Evolutionary conservation across 2,329 filamentous ascomycete species (phyloP), one percentile per base, ranked within the genome.

Genomic region (Metarhizium humberi): DNA sequence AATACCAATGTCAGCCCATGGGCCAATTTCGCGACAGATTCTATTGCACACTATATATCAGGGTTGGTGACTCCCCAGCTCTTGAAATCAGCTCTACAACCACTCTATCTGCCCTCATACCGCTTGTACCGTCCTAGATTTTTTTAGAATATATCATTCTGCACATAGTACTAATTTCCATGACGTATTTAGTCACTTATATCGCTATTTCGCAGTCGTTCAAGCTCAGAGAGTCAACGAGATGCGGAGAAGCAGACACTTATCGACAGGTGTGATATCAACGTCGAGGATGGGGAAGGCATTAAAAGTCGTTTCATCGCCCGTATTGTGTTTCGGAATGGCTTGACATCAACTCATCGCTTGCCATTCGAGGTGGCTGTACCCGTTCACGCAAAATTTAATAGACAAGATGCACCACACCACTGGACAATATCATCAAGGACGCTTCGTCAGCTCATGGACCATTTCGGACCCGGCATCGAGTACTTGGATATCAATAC

Each of bases 401-500:
- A 87, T 66, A 80, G 75, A 52, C 77, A 79, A 34, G 78, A 83
- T 55, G 85, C 87, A 1, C 75, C 75, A 1, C 88, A 90, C 58
- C 78, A 79, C 57, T 92, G 88, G 88, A 79, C 77, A 11, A 89
- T 92, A 56, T 82, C 85, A 16, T 85, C 87, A 3, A 77, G 82
- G 56, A 85, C 85, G 0, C 71, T 92, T 52, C 81, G 86, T 58
- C 87, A 91, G 62, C 80, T 90, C 58, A 85, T 89, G 71, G 88
- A 92, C 57, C 88, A 90, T 64, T 92, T 92, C 64, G 87, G 87
- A 0, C 86, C 86, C 1, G 88, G 87, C 5, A 90, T 89, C 36
- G 88, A 92, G 67, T 86, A 91, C 61, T 78, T 92, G 2, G 88
- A 92, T 61, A 86, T 92, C 59, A 87, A 88, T 64, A 84, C 85